Percentiles rank a stretch among this genome's conserved stretches.
phyloP scores from a whole-genome alignment of 2,329 filamentous ascomycete species.

The Chaetomium sp. region DNA sequence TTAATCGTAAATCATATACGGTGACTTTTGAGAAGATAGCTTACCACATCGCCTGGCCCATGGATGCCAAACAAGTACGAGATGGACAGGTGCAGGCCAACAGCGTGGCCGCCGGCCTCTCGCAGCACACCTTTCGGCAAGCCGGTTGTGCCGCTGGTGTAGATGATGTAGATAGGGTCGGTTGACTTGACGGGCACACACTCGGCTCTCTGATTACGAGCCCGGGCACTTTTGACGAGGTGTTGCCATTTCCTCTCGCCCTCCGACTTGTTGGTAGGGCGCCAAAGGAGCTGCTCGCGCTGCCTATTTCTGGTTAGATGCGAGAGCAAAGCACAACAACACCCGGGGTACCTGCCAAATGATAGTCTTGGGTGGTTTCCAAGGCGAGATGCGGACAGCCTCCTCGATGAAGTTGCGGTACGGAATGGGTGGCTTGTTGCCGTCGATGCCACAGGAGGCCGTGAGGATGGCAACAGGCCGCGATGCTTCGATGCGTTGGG shows the following conservation, averaged over 20 bases:
- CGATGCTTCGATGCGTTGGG: slow-evolving; percentile 85
- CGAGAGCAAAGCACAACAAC: neutral
- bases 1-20: slow-evolving; percentile 5
- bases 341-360: slow-evolving; percentile 61
- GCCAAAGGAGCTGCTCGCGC: slow-evolving; percentile 74
- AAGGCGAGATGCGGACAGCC: slow-evolving; percentile 65
- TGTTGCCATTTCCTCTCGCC: slow-evolving; percentile 81
- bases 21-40: slow-evolving; percentile 13
- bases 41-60: slow-evolving; percentile 74
- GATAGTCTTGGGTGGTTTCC: slow-evolving; percentile 73
- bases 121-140: slow-evolving; percentile 80
- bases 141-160: slow-evolving; percentile 83
- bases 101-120: slow-evolving; percentile 83
- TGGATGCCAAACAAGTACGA: slow-evolving; percentile 80
- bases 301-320: slow-evolving; percentile 49
- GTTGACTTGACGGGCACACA: slow-evolving; percentile 77
- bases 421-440: slow-evolving; percentile 73
- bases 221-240: slow-evolving; percentile 69
- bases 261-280: slow-evolving; percentile 63
- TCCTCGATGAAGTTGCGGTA: slow-evolving; percentile 78
- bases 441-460: slow-evolving; percentile 90
- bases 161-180: slow-evolving; percentile 87
- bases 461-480: slow-evolving; percentile 77
- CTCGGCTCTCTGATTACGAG: slow-evolving; percentile 67
- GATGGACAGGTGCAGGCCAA: slow-evolving; percentile 80